A percentile compares a stretch with the other conserved stretches of the same genome.
Evolutionary conservation across 805 yeast species (phyloP).

Genomic region (Dipodascus albidus): DNA sequence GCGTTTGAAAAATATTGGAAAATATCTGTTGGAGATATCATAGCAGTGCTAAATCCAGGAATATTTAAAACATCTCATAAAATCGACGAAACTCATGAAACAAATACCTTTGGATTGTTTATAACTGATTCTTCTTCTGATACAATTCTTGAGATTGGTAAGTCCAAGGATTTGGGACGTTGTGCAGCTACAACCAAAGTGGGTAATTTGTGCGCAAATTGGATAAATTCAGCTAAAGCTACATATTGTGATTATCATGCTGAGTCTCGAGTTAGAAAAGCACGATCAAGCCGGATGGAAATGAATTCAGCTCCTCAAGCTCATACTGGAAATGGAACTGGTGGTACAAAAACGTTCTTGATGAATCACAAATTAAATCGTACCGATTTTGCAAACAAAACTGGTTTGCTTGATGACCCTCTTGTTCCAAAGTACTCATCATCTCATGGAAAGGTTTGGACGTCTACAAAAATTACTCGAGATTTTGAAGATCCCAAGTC

Average conservation of each 20-base stretch:
- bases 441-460: background rate
- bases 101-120: conserved; percentile 42
- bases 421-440: conserved; percentile 23
- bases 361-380: conserved; percentile 15
- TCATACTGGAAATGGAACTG: conserved; percentile 22
- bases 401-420: conserved; percentile 34
- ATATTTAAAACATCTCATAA: conserved; percentile 24
- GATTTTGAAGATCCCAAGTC: conserved; percentile 2
- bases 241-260: conserved; percentile 64
- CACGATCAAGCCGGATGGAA: conserved; percentile 62
- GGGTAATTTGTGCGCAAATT: conserved; percentile 44
- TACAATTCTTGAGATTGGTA: conserved; percentile 63
- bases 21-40: conserved; percentile 57
- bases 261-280: conserved; percentile 41
- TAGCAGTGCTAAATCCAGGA: conserved; percentile 66
- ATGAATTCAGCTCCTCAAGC: conserved; percentile 47
- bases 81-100: conserved; percentile 13
- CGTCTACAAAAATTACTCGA: background rate
- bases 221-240: conserved; percentile 43
- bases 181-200: conserved; percentile 45
- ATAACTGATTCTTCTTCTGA: conserved; percentile 36
- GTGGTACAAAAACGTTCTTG: conserved; percentile 29
- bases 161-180: conserved; percentile 50
- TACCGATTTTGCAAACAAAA: background rate
- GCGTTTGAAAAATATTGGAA: conserved; percentile 68